Conservation (phyloP, 2,329 filamentous ascomycete genomes). For the Xylaria arbuscula region DNA sequence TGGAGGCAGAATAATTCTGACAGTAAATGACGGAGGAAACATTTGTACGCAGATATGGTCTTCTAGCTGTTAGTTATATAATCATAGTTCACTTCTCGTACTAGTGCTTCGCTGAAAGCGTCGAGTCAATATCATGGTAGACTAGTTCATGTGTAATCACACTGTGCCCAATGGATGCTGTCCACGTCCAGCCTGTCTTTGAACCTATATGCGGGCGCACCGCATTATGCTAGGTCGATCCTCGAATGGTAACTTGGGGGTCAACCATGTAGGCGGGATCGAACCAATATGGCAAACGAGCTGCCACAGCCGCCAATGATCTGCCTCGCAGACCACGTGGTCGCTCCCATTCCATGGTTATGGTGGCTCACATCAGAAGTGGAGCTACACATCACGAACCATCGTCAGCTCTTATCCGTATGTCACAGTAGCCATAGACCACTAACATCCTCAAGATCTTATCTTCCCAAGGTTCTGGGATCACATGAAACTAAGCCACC, state of each 20-base stretch:
- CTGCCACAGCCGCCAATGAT: constrained; percentile 3
- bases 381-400: background rate
- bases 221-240: constrained; percentile 7
- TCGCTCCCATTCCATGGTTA: background rate
- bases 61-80: background rate
- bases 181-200: background rate
- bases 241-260: background rate
- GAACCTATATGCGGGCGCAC: background rate
- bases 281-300: constrained; percentile 4
- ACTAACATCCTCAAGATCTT: background rate
- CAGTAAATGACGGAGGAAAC: background rate
- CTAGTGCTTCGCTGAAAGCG: background rate
- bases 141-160: background rate
- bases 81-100: background rate
- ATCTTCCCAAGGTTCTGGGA: background rate
- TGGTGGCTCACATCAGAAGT: constrained; percentile 19
- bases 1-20: background rate
- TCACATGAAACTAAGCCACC: background rate
- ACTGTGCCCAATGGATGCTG: background rate
- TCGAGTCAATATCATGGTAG: background rate
- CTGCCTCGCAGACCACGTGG: background rate
- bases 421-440: background rate
- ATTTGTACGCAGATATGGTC: background rate
- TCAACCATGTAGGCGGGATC: background rate
- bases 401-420: constrained; percentile 6